Evolutionary conservation across 2,329 filamentous ascomycete species (phyloP).

Genomic region (Neonectria hederae): DNA sequence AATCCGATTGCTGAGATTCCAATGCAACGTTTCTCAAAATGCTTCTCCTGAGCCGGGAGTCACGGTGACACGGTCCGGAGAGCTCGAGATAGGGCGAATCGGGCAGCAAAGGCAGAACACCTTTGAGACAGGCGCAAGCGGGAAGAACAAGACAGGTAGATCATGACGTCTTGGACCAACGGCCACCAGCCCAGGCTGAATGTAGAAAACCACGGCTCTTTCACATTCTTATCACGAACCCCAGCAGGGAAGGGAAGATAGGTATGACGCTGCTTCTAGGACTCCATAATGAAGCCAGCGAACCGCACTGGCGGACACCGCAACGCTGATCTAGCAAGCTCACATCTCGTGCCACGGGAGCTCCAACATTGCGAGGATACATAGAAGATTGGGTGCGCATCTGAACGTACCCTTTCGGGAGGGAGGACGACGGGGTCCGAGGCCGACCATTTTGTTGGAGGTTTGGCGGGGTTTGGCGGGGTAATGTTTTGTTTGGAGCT

Average conservation of each 20-base stretch:
- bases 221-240: constrained; percentile 12
- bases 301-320: constrained; percentile 8
- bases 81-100: neutral
- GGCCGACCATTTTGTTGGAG: constrained; percentile 58
- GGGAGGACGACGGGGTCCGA: constrained; percentile 61
- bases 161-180: constrained; percentile 6
- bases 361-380: constrained; percentile 11
- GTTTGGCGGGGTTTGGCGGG: constrained; percentile 51
- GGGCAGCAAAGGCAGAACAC: neutral
- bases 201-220: neutral
- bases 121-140: neutral
- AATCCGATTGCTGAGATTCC: neutral
- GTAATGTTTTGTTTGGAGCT: constrained; percentile 40
- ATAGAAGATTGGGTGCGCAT: neutral
- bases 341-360: neutral
- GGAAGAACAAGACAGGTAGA: constrained; percentile 3
- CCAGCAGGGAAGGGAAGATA: neutral
- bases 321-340: neutral
- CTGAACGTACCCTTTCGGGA: constrained; percentile 72
- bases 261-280: neutral
- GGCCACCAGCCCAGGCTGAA: neutral
- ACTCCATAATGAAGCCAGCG: constrained; percentile 3
- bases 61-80: constrained; percentile 24
- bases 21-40: constrained; percentile 9
- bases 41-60: constrained; percentile 20